A percentile compares a stretch with the other conserved stretches of the same genome.
phyloP scores from a whole-genome alignment of 2,329 filamentous ascomycete species.

The Dothiorella sarmentorum region DNA sequence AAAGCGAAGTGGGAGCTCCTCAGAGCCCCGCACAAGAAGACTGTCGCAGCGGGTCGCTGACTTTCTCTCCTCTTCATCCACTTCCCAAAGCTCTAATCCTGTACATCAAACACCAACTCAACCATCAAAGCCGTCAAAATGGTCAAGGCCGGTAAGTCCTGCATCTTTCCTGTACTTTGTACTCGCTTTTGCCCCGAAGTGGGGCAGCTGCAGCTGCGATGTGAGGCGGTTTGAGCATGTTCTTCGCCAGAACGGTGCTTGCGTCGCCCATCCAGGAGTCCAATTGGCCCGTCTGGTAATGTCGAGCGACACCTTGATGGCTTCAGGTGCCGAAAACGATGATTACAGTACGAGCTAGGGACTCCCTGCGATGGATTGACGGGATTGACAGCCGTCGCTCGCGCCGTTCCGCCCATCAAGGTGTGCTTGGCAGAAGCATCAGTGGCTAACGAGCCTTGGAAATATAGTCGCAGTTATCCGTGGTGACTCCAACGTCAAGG shows the following conservation, averaged over 20 bases:
- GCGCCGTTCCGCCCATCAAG: conserved; percentile 14
- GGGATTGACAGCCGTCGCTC: conserved; percentile 4
- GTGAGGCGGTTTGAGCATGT: conserved; percentile 57
- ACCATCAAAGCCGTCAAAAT: conserved; percentile 66
- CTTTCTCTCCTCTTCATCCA: conserved; percentile 2
- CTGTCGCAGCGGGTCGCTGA: neutral
- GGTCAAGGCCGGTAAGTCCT: conserved; percentile 90
- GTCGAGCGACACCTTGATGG: conserved; percentile 16
- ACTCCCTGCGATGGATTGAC: neutral
- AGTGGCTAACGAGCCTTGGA: conserved; percentile 9
- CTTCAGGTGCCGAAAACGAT: conserved; percentile 1
- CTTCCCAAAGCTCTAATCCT: conserved; percentile 9
- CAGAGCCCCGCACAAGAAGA: conserved; percentile 12
- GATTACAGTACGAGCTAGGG: conserved; percentile 5
- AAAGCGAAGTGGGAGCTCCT: conserved; percentile 12
- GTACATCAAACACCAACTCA: conserved; percentile 27
- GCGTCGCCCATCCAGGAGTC: neutral
- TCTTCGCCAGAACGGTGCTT: conserved; percentile 7
- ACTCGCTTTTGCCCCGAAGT: conserved; percentile 27
- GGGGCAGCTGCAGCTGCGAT: conserved; percentile 31
- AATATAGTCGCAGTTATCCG: conserved; percentile 85
- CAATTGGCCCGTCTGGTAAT: conserved; percentile 9
- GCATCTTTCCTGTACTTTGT: conserved; percentile 23
- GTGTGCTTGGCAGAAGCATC: neutral
- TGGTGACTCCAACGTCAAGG: conserved; percentile 93